Percentiles rank a stretch among this genome's conserved stretches.
These are phyloP conservation scores for Huntiella bhutanensis DNA, from an alignment of 2,329 filamentous ascomycete species.

Conservation along the genomic window DNA sequence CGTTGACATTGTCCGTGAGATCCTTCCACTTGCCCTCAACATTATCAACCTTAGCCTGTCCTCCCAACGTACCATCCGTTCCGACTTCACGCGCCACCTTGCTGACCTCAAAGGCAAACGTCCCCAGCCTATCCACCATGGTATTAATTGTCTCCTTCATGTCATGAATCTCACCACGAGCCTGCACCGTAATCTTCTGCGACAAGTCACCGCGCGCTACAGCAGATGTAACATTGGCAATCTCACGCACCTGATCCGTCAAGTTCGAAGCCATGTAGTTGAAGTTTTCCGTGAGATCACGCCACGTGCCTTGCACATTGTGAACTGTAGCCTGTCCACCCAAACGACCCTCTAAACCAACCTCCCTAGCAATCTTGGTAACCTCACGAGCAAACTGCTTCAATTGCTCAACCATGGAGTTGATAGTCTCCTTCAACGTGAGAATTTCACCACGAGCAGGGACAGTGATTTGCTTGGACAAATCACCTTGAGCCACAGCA, in stretches of 20 bases:
- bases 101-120: conserved; percentile 92
- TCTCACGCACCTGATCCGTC: conserved; percentile 93
- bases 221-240: conserved; percentile 88
- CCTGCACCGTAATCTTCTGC: conserved; percentile 88
- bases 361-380: conserved; percentile 86
- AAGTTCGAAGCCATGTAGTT: conserved; percentile 98
- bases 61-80: conserved; percentile 83
- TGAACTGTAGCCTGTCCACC: conserved; percentile 92
- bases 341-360: conserved; percentile 85
- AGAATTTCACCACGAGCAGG: conserved; percentile 82
- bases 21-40: conserved; percentile 98
- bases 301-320: conserved; percentile 94
- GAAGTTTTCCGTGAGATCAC: conserved; percentile 84
- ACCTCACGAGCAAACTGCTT: conserved; percentile 95
- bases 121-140: conserved; percentile 93
- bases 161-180: conserved; percentile 82
- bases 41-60: conserved; percentile 82
- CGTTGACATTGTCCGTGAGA: conserved; percentile 77
- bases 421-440: conserved; percentile 94
- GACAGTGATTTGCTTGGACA: conserved; percentile 92
- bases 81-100: conserved; percentile 90
- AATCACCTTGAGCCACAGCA: conserved; percentile 61
- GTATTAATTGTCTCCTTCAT: conserved; percentile 97
- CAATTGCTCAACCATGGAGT: conserved; percentile 96
- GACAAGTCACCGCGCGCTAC: conserved; percentile 88